These are phyloP conservation scores for Nannochloris sp. DNA, from an alignment of 139 green algal species.

Conservation along the genomic window DNA sequence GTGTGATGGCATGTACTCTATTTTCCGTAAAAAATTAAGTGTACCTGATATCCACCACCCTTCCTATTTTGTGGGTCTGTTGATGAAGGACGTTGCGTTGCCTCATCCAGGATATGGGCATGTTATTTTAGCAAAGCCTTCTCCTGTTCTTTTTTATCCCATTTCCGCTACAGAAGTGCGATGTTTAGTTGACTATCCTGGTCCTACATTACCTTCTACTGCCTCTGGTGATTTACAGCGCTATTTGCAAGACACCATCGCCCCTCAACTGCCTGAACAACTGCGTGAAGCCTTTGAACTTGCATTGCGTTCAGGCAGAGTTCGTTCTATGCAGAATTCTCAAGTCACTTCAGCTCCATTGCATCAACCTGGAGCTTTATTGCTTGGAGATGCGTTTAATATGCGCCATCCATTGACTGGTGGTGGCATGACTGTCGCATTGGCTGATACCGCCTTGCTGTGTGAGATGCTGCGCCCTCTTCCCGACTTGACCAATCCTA, in stretches of 20 bases:
- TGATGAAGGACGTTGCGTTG: slow-evolving; percentile 63
- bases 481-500: slow-evolving; percentile 59
- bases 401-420: slow-evolving; percentile 96
- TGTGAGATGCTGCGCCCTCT: slow-evolving; percentile 72
- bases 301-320: slow-evolving; percentile 47
- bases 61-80: slow-evolving; percentile 90
- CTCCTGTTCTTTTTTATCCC: slow-evolving; percentile 97
- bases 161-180: slow-evolving; percentile 81
- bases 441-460: slow-evolving; percentile 80
- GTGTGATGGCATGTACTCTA: slow-evolving; percentile 97
- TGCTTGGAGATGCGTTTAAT: slow-evolving; percentile 98
- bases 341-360: slow-evolving; percentile 48
- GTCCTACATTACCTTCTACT: slow-evolving; percentile 52
- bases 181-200: slow-evolving; percentile 89
- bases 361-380: slow-evolving; percentile 74
- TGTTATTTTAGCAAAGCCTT: slow-evolving; percentile 90
- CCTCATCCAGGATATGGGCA: slow-evolving; percentile 86
- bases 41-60: slow-evolving; percentile 65
- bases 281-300: slow-evolving; percentile 68
- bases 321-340: slow-evolving; percentile 81
- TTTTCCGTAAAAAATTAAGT: slow-evolving; percentile 68
- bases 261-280: slow-evolving; percentile 52
- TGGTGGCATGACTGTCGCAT: slow-evolving; percentile 82
- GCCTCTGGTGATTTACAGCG: slow-evolving; percentile 45
- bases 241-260: slow-evolving; percentile 53